Evolutionary conservation across 2,329 filamentous ascomycete genomes (phyloP), one percentile per base, ranked within the genome.

Genomic region (Elsinoe ampelina): DNA sequence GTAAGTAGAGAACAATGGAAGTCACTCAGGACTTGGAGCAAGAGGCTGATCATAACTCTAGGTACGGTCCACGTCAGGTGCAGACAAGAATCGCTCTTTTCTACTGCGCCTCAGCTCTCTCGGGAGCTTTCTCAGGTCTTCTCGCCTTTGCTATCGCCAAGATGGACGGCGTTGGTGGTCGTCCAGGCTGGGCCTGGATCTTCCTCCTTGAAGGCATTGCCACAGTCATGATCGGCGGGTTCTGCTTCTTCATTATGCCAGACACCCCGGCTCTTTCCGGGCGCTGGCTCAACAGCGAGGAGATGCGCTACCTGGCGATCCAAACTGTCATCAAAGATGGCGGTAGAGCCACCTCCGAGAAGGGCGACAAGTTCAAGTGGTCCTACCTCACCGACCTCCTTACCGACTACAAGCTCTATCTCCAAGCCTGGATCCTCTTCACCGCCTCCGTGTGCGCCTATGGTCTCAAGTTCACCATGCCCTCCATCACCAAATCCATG

Each of bases 141-240:
- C 60, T 66, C 1, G 64, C 64, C 0, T 62, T 62, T 38, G 62
- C 57, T 1, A 66, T 65, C 22, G 63, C 73, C 1, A 68, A 72
- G 57, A 72, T 76, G 73, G 66, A 72, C 19, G 73, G 73, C 0
- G 61, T 72, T 2, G 60, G 68, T 32, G 73, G 73, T 3, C 68
- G 69, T 61, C 59, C 64, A 7, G 75, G 75, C 1, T 78, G 76
- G 76, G 57, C 45, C 48, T 45, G 61, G 62, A 47, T 65, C 5
- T 79, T 83, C 61, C 64, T 83, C 0, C 73, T 83, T n/a, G 80
- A 84, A 61, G 80, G 79, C 0, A 60, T 76, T 1, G 71, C 81
- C 26, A 82, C 79, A 0, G 64, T 80, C 1, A n/a, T 68, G 2
- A 71, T 83, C 17, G 80, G 80, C 1, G 41, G 81, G 0, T 65